Percentiles rank a stretch among this genome's conserved stretches.
Evolutionary conservation across 2,329 filamentous ascomycete species (phyloP).

Genomic region (Aspergillus flavus): DNA sequence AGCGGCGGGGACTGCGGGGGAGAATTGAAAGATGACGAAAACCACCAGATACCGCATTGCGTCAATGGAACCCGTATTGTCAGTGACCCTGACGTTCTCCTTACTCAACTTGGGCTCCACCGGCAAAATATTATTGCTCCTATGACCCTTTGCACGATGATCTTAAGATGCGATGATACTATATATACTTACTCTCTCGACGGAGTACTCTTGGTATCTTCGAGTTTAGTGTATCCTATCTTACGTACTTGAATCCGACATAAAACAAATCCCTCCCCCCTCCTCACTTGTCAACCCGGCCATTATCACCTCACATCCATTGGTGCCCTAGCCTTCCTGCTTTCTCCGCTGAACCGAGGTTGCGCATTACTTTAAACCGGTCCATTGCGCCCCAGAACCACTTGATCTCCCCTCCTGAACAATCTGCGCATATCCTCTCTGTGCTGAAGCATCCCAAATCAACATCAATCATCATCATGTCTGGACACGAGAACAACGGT

Average conservation of each 20-base stretch:
- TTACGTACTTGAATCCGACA: neutral
- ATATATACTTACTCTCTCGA: neutral
- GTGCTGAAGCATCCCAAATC: slow-evolving; percentile 2
- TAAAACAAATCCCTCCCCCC: neutral
- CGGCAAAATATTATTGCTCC: slow-evolving; percentile 6
- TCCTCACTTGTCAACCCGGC: neutral
- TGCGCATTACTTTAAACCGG: slow-evolving; percentile 13
- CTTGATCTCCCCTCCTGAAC: slow-evolving; percentile 4
- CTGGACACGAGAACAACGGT: slow-evolving; percentile 42
- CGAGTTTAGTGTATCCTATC: neutral
- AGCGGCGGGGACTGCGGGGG: slow-evolving; percentile 17
- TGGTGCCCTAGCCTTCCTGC: slow-evolving; percentile 15
- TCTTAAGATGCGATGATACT: neutral
- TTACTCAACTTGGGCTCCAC: slow-evolving; percentile 2
- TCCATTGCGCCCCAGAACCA: slow-evolving; percentile 1
- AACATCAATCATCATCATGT: slow-evolving; percentile 33
- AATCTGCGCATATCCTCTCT: slow-evolving; percentile 7
- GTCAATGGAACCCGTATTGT: slow-evolving; percentile 11
- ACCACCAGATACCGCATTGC: slow-evolving; percentile 12
- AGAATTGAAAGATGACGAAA: neutral
- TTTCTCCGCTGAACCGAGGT: slow-evolving; percentile 37
- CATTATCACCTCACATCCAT: neutral
- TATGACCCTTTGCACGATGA: neutral
- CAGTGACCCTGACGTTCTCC: neutral
- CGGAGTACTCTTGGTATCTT: too few relatives aligned